Percentiles rank a stretch among this genome's conserved stretches.
Conservation (phyloP, 2,329 filamentous ascomycete species). For the Penicillium polonicum region DNA sequence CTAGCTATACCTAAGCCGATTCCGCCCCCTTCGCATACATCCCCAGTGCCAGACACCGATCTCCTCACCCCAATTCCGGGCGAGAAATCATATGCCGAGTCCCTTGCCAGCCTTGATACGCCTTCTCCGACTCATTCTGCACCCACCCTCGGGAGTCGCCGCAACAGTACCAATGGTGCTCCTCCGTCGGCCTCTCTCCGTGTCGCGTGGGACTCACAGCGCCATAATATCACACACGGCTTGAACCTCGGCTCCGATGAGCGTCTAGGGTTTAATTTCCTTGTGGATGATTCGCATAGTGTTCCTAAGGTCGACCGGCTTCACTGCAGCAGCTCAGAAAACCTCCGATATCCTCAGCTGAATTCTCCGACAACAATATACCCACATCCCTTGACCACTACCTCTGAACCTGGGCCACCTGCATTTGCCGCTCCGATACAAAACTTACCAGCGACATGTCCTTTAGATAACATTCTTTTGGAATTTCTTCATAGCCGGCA, state of each 20-base stretch:
- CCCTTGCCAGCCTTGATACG: conserved; percentile 30
- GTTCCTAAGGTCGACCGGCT: conserved; percentile 54
- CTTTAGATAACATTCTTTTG: conserved; percentile 74
- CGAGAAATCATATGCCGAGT: conserved; percentile 32
- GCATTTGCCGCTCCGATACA: conserved; percentile 49
- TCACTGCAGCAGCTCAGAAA: conserved; percentile 29
- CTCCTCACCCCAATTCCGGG: conserved; percentile 20
- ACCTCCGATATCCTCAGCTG: conserved; percentile 23
- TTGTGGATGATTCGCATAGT: conserved; percentile 62
- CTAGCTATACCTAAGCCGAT: conserved; percentile 17
- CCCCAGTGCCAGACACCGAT: conserved; percentile 31
- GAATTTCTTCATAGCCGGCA: conserved; percentile 72
- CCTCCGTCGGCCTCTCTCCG: conserved; percentile 34
- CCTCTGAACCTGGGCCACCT: conserved; percentile 28
- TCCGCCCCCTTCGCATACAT: conserved; percentile 21
- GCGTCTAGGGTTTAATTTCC: conserved; percentile 69
- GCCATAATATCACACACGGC: conserved; percentile 50
- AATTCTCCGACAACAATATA: conserved; percentile 25
- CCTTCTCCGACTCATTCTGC: conserved; percentile 33
- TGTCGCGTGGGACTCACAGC: conserved; percentile 45
- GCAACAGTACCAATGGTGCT: conserved; percentile 24
- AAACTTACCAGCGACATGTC: conserved; percentile 69
- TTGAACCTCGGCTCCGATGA: conserved; percentile 61
- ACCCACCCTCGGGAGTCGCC: conserved; percentile 25
- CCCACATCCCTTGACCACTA: conserved; percentile 25